Evolutionary conservation across 1,284 basidiomycete genomes (phyloP).

Genomic region (Peniophora sp.): DNA sequence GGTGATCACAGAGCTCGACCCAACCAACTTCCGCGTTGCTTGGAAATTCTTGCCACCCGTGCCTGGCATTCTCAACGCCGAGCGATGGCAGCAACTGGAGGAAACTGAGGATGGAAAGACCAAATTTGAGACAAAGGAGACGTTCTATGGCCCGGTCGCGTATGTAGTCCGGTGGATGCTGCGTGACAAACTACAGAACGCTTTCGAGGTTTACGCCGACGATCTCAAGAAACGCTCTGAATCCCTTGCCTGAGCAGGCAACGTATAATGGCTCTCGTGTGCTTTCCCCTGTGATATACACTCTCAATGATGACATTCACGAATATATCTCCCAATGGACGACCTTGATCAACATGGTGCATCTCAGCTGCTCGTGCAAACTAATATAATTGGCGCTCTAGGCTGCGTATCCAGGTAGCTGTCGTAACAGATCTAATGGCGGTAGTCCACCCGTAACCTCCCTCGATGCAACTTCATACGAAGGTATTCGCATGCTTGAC

Average conservation of each 20-base stretch:
- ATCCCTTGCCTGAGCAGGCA: too few species aligned
- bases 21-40: conserved; percentile 2
- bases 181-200: neutral
- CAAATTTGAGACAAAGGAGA: conserved; percentile 3
- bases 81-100: conserved; percentile 5
- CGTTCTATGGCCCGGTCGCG: conserved; percentile 1
- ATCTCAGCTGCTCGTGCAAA: too few species aligned
- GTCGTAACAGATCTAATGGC: neutral
- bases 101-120: conserved; percentile 5
- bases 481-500: neutral
- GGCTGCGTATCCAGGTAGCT: neutral
- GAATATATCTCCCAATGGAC: too few species aligned
- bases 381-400: too few species aligned
- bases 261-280: too few species aligned
- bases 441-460: neutral
- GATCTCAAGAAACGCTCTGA: neutral
- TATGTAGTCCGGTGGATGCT: conserved; percentile 1
- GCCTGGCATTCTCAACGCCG: conserved; percentile 4
- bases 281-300: too few species aligned
- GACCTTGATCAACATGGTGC: too few species aligned
- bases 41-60: conserved; percentile 4
- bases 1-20: conserved; percentile 7
- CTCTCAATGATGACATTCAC: too few species aligned
- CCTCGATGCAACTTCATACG: neutral
- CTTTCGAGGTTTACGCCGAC: conserved; percentile 1